These are phyloP conservation scores for Phytophthora lateralis DNA, from an alignment of 352 stramenopile genomes.

Conservation along the genomic window DNA sequence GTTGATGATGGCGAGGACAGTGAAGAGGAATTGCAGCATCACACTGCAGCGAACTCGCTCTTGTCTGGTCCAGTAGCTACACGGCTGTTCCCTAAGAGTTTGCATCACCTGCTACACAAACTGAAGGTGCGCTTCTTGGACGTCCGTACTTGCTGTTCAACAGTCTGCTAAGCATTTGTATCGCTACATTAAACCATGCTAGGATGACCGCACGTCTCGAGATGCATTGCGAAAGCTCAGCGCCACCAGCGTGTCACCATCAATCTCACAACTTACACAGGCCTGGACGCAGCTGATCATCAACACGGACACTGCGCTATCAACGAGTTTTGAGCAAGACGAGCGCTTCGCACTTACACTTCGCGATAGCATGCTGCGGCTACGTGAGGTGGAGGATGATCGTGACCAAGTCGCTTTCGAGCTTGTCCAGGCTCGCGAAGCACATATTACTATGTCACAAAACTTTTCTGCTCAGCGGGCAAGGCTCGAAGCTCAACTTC, in stretches of 20 bases:
- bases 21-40: slow-evolving; percentile 14
- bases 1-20: slow-evolving; percentile 21
- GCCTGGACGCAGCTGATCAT: slow-evolving; percentile 50
- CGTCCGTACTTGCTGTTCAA: neutral
- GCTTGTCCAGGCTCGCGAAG: slow-evolving; percentile 45
- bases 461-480: slow-evolving; percentile 43
- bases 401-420: slow-evolving; percentile 66
- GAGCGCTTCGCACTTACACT: slow-evolving; percentile 36
- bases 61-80: slow-evolving; percentile 16
- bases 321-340: slow-evolving; percentile 65
- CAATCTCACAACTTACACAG: slow-evolving; percentile 41
- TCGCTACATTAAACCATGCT: neutral
- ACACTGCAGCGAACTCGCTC: slow-evolving; percentile 17
- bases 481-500: slow-evolving; percentile 50
- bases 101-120: slow-evolving; percentile 32
- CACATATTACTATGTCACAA: slow-evolving; percentile 29
- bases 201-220: slow-evolving; percentile 49
- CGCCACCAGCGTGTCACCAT: slow-evolving; percentile 44
- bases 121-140: slow-evolving; percentile 26
- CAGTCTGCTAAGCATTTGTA: neutral
- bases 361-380: slow-evolving; percentile 53
- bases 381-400: slow-evolving; percentile 71
- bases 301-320: slow-evolving; percentile 42
- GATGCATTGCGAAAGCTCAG: slow-evolving; percentile 48
- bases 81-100: slow-evolving; percentile 37